Evolutionary conservation across 352 stramenopile species (phyloP), one percentile per base, ranked within the genome.

Genomic region (Globisporangium recalcitrans): DNA sequence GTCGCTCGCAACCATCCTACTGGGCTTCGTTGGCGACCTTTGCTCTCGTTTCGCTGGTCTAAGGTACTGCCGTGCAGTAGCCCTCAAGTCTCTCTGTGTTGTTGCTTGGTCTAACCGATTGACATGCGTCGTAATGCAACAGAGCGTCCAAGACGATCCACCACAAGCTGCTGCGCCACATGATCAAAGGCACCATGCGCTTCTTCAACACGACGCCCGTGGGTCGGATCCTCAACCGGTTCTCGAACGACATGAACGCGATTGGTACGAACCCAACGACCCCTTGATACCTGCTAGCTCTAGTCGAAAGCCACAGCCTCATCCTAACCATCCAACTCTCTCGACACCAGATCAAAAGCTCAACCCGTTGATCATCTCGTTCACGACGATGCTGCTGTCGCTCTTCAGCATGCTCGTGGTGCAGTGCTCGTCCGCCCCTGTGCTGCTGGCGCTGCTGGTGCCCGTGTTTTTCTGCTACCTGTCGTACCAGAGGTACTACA

Each of bases 171-270:
- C 65, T 96, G 40, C 69, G 77, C 21, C 68, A 72, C 36, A 60
- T 97, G 3, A 74, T 93, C 21, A 75, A 75, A 29, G 87, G 82
- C 4, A 91, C 85, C 16, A 91, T 96, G 85, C 71, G 77, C 29
- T 97, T 95, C 68, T 97, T 96, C 58, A 77, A 90, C 42, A 83
- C 76, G 8, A 95, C 80, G 4, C 88, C 89, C 0, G 69, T 95
- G 6, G 90, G 85, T 3, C 76, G 82, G 4, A 79, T 96, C 34
- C 65, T 95, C 22, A 90, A 88, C 46, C 78, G 90, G 0, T 92
- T 96, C 60, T 86, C 75, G 4, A 81, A 78, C 59, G 81, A 90
- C 55, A 78, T 88, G 62, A 79, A 78, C 56, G 76, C 71, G 13
- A 87, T 90, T 40, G 81, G 77, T 87, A 70, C 5, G 70, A 16